Evolutionary conservation across 1,284 basidiomycete species (phyloP).

Genomic region (Leccinum pachyderme): DNA sequence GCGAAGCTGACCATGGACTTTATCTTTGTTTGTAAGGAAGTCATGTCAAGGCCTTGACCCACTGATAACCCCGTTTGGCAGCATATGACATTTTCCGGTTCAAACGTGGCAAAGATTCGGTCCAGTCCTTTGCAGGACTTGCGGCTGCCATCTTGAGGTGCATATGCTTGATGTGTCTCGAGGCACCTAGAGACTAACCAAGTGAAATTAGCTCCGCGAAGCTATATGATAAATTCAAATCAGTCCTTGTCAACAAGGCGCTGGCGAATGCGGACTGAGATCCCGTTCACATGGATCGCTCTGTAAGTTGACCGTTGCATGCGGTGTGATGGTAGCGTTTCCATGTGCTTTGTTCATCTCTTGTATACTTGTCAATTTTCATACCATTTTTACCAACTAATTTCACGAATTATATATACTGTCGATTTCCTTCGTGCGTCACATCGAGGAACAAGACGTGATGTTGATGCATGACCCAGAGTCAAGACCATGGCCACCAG

Average conservation of each 20-base stretch:
- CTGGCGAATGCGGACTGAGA: slow-evolving; percentile 25
- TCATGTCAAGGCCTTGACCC: not conserved
- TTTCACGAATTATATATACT: slow-evolving; percentile 17
- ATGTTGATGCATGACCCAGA: not conserved
- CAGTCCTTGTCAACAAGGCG: slow-evolving; percentile 50
- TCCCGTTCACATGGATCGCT: not conserved
- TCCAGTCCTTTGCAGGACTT: slow-evolving; percentile 67
- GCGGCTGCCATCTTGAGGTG: slow-evolving; percentile 70
- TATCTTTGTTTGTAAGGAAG: slow-evolving; percentile 75
- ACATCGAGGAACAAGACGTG: not conserved
- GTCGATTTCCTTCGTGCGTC: slow-evolving; percentile 5
- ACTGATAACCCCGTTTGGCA: slow-evolving; percentile 31
- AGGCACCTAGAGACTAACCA: slow-evolving; percentile 9
- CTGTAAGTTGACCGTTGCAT: not conserved
- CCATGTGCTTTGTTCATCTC: not conserved
- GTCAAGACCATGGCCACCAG: slow-evolving; percentile 21
- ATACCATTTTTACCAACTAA: not conserved
- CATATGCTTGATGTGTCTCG: slow-evolving; percentile 15
- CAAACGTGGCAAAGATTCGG: slow-evolving; percentile 54
- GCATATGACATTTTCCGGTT: slow-evolving; percentile 59
- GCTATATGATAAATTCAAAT: slow-evolving; percentile 67
- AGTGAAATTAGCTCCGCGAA: slow-evolving; percentile 53
- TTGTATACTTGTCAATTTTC: not conserved
- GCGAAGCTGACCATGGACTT: slow-evolving; percentile 77
- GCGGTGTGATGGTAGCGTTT: not conserved